These are phyloP conservation scores for Trypanosoma conorhini DNA, from an alignment of 208 protist species.

Conservation along the genomic window DNA sequence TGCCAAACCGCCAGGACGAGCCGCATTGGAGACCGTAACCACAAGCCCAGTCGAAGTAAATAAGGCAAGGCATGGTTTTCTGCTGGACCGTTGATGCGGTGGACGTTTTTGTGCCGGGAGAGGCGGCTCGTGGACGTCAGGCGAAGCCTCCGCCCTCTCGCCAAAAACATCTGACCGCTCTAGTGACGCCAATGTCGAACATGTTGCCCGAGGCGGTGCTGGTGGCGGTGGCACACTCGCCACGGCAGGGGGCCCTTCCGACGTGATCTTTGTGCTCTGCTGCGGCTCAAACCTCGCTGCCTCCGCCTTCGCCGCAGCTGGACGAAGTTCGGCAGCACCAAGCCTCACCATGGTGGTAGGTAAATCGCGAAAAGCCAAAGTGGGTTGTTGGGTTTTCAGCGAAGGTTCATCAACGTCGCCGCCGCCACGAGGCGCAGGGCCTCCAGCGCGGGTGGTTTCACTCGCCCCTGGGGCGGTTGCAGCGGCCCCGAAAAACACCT, in stretches of 20 bases:
- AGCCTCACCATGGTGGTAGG: background rate
- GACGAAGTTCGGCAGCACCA: background rate
- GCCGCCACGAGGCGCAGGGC: background rate
- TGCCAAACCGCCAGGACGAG: background rate
- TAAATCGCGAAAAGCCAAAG: background rate
- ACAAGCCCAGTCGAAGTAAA: conserved; percentile 30
- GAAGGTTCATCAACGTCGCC: background rate
- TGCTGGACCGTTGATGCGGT: background rate
- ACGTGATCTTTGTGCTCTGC: background rate
- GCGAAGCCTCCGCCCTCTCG: background rate
- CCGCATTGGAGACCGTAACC: conserved; percentile 21
- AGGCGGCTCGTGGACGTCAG: background rate
- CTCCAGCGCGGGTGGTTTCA: background rate
- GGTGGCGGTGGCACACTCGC: background rate
- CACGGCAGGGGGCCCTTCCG: background rate
- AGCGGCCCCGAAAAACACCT: background rate
- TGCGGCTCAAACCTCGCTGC: background rate
- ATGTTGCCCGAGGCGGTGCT: background rate
- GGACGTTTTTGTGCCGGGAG: background rate
- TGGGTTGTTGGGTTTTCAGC: background rate
- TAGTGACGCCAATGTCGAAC: background rate
- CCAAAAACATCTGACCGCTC: background rate
- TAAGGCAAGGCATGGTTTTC: conserved; percentile 16
- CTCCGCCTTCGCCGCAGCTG: background rate
- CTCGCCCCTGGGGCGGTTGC: background rate